Base-by-base conservation (phyloP, 805 yeast species). In the Kurtzmaniella cleridarum region DNA sequence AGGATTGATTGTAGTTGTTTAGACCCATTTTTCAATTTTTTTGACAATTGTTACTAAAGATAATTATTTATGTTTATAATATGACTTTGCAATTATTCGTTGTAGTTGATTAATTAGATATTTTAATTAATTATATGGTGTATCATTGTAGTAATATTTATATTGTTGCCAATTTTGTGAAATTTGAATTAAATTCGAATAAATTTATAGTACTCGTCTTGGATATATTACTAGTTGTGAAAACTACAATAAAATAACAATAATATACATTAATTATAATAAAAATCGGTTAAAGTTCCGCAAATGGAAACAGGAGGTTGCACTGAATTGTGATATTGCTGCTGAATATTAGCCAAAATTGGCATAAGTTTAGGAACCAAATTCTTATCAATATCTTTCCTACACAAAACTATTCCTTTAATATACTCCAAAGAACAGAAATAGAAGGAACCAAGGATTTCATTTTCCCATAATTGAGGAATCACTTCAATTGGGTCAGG, bases 351-450 rank as follows among this genome's bases (percentile, higher is more conserved):
- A 23, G 41, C 48, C 35, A 66, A 55, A 30, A 49, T 45, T 7
- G 54, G 53, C 1, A 63, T 47, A 38, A 69, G 50, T 15, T 47
- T 50, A 34, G 50, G 55, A 5, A 65, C 54, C 32, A 47, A 49
- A 16, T 49, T 46, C 42, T 55, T 51, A 30, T 68, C 73, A 52
- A 63, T 50, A 44, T 69, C 76, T 51, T 64, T 75, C 50, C 73
- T 64, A 50, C 66, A 73, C 46, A 69, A 66, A 38, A 89, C 68
- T 31, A 88, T 73, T 11, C 80, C 79, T 33, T 75, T 76, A 32
- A 90, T 70, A 51, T 88, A 75, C 36, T 76, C 81, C 6, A 81
- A 62, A 0, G 95, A 89, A 41, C 90, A 80, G 55, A 87, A 89
- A 63, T 87, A 81, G 64, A 81, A 88, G 30, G 73, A 74, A 10